These are phyloP conservation scores for Petunia hybrid DNA, from an alignment of 305 asterid species.

Conservation along the genomic window DNA sequence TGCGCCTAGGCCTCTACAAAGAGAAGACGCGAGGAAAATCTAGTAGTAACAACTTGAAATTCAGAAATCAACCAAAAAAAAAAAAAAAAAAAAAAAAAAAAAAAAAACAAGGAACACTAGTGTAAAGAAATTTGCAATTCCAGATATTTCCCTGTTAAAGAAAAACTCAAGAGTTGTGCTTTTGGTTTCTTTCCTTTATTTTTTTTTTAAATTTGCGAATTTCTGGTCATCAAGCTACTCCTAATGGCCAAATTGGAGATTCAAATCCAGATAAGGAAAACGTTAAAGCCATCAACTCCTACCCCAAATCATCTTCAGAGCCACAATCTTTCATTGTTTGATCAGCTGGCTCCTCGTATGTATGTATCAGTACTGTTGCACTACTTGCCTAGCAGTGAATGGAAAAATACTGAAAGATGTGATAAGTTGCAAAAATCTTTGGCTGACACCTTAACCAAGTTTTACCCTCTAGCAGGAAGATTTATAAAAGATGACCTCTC, in stretches of 20 bases:
- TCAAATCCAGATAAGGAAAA: not conserved
- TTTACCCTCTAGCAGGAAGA: constrained; percentile 35
- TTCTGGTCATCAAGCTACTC: not conserved
- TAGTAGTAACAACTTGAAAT: no score
- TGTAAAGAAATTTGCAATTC: no score
- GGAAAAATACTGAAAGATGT: not conserved
- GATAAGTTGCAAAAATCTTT: constrained; percentile 14
- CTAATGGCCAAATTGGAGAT: not conserved
- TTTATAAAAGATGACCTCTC: not conserved
- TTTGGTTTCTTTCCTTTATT: no score
- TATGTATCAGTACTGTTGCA: not conserved
- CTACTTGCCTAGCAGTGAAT: not conserved
- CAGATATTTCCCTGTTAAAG: no score
- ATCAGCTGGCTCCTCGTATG: not conserved
- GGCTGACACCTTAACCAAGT: not conserved
- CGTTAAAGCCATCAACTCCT: constrained; percentile 31
- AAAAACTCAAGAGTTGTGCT: no score
- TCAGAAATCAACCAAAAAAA: no score
- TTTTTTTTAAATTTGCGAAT: no score
- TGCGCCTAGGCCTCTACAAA: no score
- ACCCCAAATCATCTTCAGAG: constrained; percentile 18
- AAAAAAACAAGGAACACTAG: no score
- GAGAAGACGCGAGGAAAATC: no score
- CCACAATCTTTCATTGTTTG: constrained; percentile 25
- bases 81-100: no score